Base-by-base conservation (phyloP, 116 monocot species). In the Iris pallida region DNA sequence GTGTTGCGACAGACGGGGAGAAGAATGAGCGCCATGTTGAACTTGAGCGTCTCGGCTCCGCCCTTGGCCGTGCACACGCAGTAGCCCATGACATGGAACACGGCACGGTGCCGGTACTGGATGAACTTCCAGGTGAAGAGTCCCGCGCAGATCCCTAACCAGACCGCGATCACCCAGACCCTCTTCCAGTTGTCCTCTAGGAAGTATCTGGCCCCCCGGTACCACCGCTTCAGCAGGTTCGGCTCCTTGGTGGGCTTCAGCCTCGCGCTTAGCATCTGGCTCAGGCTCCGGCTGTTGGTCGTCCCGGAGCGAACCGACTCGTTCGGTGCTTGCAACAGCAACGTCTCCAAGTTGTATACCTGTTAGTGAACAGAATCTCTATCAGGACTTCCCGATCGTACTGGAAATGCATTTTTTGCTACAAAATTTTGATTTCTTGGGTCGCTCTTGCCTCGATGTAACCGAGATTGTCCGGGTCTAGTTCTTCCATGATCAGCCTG, bases 11-110 rank as follows among this genome's bases (percentile, higher is more conserved):
- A 90, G 48, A 95, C 95, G 0, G 95, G 90, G 17, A 95, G 83
- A 45, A 95, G 81, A 41, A 95, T 80, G 52, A 95, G 77, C 3
- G 95, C 95, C 95, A 95, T 95, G 79, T 95, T 95, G 80, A 95
- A 86, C 80, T 95, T 95, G 53, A 83, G 75, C 18, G 88, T 86
- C 78, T 95, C 95, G 0, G 95, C 95, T 15, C 61, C 95, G 51
- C 95, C 95, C 55, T 95, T 95, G 18, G 95, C 95, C 14, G 61
- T 68, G 74, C 91, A 88, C 43, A 95, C 95, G 69, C 95, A 95
- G 73, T 88, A 86, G 13, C 95, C 95, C 95, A 95, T 95, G 12
- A 95, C 65, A 16, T 90, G 69, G 52, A 56, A 95, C 13, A 86
- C 91, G 12, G 90, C 86, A 14, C 91, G 80, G 43, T 76, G 6